Evolutionary conservation across 768 basidiomycete species (phyloP).

Genomic region (Fomitopsis serialis): DNA sequence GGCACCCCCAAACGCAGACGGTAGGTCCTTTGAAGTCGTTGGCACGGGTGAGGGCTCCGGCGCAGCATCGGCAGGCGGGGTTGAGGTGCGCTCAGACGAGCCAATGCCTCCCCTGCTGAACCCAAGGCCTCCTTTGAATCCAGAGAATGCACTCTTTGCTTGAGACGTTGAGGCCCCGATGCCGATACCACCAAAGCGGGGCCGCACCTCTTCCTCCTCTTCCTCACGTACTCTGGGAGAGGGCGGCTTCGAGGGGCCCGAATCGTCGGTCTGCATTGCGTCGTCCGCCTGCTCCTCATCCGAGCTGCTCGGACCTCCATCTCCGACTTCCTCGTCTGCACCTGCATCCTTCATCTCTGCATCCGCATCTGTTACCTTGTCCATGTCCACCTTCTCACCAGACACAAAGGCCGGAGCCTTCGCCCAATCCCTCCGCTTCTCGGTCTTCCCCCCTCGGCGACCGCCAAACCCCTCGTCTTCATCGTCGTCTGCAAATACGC

Average conservation of each 20-base stretch:
- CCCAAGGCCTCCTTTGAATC: constrained; percentile 6
- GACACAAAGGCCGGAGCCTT: constrained; percentile 75
- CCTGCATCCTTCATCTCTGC: constrained; percentile 33
- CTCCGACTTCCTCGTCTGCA: constrained; percentile 32
- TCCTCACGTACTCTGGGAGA: constrained; percentile 52
- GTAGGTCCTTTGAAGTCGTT: constrained; percentile 29
- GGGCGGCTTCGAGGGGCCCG: constrained; percentile 46
- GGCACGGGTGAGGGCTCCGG: constrained; percentile 43
- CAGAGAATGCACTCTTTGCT: constrained; percentile 14
- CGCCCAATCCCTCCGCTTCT: constrained; percentile 59
- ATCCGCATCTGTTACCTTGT: constrained; percentile 40
- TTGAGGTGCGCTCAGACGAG: constrained; percentile 20
- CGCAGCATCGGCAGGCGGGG: constrained; percentile 33
- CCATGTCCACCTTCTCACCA: constrained; percentile 34
- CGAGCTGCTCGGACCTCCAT: constrained; percentile 29
- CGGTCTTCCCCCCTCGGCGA: constrained; percentile 17
- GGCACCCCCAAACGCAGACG: constrained; percentile 35
- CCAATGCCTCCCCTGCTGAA: constrained; percentile 41
- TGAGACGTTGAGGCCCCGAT: constrained; percentile 20
- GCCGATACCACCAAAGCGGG: constrained; percentile 44
- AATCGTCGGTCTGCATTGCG: constrained; percentile 37
- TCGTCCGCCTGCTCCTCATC: constrained; percentile 32
- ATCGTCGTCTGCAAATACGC: constrained; percentile 68
- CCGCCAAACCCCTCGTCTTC: constrained; percentile 46
- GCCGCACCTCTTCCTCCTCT: constrained; percentile 40